Conservation (phyloP, 192 early-diverging fungal genomes). For the Fimicolochytrium jonesii region DNA sequence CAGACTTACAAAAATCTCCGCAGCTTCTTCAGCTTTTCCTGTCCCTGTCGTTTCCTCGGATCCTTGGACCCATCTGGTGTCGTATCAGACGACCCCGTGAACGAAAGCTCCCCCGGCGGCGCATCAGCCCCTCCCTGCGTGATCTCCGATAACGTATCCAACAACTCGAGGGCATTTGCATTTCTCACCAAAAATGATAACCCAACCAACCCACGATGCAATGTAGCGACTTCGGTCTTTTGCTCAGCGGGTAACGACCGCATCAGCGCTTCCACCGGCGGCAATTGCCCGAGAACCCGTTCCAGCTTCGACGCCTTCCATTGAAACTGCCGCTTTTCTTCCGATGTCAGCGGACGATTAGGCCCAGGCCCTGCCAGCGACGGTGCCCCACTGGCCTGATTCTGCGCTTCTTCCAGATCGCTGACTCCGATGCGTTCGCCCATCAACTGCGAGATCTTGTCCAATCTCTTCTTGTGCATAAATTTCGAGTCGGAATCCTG, state of each 20-base stretch:
- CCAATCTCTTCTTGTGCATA: slow-evolving; percentile 36
- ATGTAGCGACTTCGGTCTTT: background rate
- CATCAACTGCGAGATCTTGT: slow-evolving; percentile 43
- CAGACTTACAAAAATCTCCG: slow-evolving; percentile 36
- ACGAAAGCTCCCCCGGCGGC: no score
- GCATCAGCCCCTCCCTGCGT: background rate
- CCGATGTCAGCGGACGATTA: slow-evolving; percentile 31
- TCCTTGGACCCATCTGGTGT: background rate
- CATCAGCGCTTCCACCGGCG: slow-evolving; percentile 27
- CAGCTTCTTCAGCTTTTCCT: slow-evolving; percentile 34
- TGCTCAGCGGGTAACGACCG: background rate
- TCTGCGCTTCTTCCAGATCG: slow-evolving; percentile 12
- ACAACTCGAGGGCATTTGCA: slow-evolving; percentile 19
- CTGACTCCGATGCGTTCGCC: slow-evolving; percentile 39
- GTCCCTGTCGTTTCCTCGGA: no score
- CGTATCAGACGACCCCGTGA: no score
- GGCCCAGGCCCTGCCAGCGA: no score
- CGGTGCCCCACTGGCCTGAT: background rate
- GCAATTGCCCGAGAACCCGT: slow-evolving; percentile 29
- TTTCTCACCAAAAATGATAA: slow-evolving; percentile 7
- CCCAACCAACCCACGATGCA: slow-evolving; percentile 3
- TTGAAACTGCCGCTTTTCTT: slow-evolving; percentile 31
- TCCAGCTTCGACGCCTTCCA: slow-evolving; percentile 37
- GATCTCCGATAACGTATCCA: slow-evolving; percentile 17
- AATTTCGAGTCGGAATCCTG: slow-evolving; percentile 9